These are phyloP conservation scores for Colletotrichum neosansevieriae DNA, from an alignment of 2,329 filamentous ascomycete species.

Conservation along the genomic window DNA sequence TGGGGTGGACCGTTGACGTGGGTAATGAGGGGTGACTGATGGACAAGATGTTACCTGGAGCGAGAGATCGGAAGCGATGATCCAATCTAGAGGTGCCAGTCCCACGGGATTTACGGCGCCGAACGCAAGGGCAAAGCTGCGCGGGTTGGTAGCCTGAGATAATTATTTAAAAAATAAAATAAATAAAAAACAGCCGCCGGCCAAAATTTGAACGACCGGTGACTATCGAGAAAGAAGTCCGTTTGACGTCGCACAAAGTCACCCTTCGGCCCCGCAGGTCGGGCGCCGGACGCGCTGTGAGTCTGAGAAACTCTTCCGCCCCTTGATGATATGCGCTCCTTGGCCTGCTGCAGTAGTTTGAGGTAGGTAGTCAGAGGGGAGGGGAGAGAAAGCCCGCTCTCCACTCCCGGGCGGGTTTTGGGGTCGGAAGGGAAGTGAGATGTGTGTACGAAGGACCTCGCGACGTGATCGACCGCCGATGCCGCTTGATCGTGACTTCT, in stretches of 20 bases:
- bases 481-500: conserved; percentile 35
- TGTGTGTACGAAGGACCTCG: conserved; percentile 11
- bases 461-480: conserved; percentile 35
- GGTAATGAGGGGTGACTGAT: conserved; percentile 13
- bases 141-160: background rate
- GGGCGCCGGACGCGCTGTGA: conserved; percentile 13
- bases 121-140: background rate
- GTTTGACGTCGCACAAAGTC: conserved; percentile 29
- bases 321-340: conserved; percentile 6
- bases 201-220: background rate
- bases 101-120: conserved; percentile 5
- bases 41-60: conserved; percentile 16
- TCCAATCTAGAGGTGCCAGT: conserved; percentile 5
- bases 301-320: conserved; percentile 7
- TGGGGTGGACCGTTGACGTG: conserved; percentile 18
- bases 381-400: background rate
- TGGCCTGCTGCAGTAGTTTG: background rate
- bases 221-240: conserved; percentile 7
- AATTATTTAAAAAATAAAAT: background rate
- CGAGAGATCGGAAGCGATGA: background rate
- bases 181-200: background rate
- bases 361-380: no score
- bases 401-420: conserved; percentile 4
- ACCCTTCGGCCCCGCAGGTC: conserved; percentile 24
- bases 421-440: conserved; percentile 11